Evolutionary conservation across 176 grass and related monocot genomes (phyloP).

Genomic region (Tillandsia leiboldiana): DNA sequence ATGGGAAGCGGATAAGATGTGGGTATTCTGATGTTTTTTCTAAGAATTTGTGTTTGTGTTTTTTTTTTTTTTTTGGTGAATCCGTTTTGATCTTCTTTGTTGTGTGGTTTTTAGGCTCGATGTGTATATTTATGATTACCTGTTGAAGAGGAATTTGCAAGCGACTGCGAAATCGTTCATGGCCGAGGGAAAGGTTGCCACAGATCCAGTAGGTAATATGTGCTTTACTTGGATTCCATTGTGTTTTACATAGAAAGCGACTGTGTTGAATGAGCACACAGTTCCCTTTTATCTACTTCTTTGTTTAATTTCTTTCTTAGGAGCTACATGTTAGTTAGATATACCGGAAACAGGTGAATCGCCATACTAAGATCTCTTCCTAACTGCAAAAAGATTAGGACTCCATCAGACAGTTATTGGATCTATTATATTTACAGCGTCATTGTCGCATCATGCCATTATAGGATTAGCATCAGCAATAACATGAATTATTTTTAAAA

Average conservation of each 20-base stretch:
- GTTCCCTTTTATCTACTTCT: not conserved
- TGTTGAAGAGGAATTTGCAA: conserved; percentile 86
- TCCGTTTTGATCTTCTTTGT: conserved; percentile 1
- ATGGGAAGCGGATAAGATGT: conserved; percentile 2
- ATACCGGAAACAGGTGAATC: too few species aligned
- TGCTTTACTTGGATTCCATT: not conserved
- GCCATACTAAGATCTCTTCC: too few species aligned
- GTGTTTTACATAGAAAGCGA: not conserved
- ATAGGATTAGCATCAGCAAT: too few species aligned
- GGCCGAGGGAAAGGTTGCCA: conserved; percentile 80
- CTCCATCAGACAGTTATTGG: too few species aligned
- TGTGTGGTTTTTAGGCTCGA: conserved; percentile 49
- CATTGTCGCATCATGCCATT: too few species aligned
- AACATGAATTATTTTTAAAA: too few species aligned
- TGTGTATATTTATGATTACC: conserved; percentile 96
- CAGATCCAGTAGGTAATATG: conserved; percentile 76
- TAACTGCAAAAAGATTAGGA: too few species aligned
- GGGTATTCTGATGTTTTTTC: not conserved
- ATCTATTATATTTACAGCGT: too few species aligned
- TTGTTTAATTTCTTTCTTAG: too few species aligned
- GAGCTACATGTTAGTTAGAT: too few species aligned
- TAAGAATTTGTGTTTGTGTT: not conserved
- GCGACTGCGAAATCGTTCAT: conserved; percentile 88
- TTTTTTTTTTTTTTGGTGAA: not conserved
- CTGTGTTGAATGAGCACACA: not conserved